phyloP scores from a whole-genome alignment of 345 rosid species.

The Eucalyptus pauciflora region DNA sequence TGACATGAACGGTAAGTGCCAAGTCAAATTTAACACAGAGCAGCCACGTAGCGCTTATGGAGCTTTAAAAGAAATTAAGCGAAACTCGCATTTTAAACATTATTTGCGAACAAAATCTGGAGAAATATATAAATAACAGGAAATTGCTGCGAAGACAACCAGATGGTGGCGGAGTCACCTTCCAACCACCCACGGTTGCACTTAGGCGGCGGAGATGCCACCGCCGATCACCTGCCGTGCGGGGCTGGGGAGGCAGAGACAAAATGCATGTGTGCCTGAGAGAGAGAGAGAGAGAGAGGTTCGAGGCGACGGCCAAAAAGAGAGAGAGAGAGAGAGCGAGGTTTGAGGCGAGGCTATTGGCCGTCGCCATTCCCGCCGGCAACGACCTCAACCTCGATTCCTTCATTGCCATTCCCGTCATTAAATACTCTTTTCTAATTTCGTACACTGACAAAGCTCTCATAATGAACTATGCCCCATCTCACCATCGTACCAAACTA shows the following conservation, averaged over 20 bases:
- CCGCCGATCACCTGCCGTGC: not conserved
- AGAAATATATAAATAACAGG: not conserved
- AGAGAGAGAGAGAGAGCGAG: not conserved
- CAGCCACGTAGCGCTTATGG: not conserved
- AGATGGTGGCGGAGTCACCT: not conserved
- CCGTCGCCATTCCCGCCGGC: not conserved
- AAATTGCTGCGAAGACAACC: not conserved
- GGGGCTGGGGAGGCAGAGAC: not conserved
- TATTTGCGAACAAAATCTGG: accelerated
- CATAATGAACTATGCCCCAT: not conserved
- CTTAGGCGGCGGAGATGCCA: not conserved
- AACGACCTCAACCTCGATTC: not conserved
- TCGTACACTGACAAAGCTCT: not conserved
- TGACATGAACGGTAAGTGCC: not conserved
- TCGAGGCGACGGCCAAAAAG: no score
- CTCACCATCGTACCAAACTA: not conserved
- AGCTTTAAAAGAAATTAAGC: not conserved
- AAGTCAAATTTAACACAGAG: not conserved
- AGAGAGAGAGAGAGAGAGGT: not conserved
- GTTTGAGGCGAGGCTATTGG: not conserved
- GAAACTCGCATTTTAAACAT: not conserved
- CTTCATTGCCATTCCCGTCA: not conserved
- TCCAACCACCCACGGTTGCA: not conserved
- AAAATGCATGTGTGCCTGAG: not conserved
- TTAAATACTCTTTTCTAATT: not conserved